Base-by-base conservation (phyloP, 176 grass and related monocot species). In the Oryza meridionalis region DNA sequence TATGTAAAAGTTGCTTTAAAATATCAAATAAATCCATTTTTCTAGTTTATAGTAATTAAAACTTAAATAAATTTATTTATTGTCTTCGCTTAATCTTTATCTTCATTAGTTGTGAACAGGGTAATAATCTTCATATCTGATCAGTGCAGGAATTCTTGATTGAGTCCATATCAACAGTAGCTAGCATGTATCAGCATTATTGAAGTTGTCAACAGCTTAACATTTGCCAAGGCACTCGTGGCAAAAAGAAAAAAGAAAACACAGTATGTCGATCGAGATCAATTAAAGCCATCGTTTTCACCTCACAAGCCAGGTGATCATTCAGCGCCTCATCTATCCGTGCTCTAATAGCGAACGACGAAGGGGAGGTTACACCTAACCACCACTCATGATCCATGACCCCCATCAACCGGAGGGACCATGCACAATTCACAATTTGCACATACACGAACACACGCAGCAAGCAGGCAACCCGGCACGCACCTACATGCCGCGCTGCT, bases 291-390 rank as follows among this genome's bases (percentile, higher is more conserved):
- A 59, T 73, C 69, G 16, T 64, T 64, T 44, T 73, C 68, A 19
- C 15, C 35, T 5, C 37, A n/a, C 2, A 6, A 49, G 11, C 61
- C 43, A 84, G 61, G 71, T 37, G 81, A 75, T 67, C 55, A 73
- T 45, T 31, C 69, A 33, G 22, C 14, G 69, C 38, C 38, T 38
- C 50, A 77, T 65, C 73, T 49, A 63, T 65, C 73, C 4, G 67
- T 5, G 43, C 33, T 3, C 29, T 68, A n/a, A 44, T 67, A 0
- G 19, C 27, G 11, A 17, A 11, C 38, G 25, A 11, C 27, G 35
- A 38, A n/a, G 16, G 37, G 61, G 76, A 88, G 69, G 87, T 79
- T 69, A 29, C 69, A 29, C 76, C 76, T 67, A 79, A 79, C 69
- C 17, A 79, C 59, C 19, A 13, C 1, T 6, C 67, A 70, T 50